phyloP scores from a whole-genome alignment of 495 filamentous ascomycete species.

The Penicillium alfredii region DNA sequence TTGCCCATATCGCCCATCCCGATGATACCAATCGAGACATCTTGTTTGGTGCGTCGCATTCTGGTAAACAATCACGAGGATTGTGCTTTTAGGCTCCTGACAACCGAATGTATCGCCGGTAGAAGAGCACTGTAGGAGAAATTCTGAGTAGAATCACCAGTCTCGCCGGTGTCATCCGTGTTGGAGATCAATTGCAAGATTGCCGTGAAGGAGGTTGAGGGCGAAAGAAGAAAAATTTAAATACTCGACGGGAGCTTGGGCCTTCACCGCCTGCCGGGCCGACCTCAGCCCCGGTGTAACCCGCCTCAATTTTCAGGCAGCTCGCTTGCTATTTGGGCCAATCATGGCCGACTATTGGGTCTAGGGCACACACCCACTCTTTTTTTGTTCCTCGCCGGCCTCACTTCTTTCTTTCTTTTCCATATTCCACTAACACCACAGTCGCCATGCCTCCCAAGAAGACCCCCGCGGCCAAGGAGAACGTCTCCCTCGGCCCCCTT shows the following conservation, averaged over 20 bases:
- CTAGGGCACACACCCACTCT: conserved; percentile 46
- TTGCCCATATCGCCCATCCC: conserved; percentile 99
- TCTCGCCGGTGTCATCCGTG: too few relatives aligned
- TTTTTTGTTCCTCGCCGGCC: conserved; percentile 20
- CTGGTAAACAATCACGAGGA: not conserved
- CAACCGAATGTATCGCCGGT: too few relatives aligned
- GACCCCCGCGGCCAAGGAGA: conserved; percentile 75
- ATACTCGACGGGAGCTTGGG: conserved; percentile 20
- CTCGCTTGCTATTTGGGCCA: conserved; percentile 27
- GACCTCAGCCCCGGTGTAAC: conserved; percentile 19
- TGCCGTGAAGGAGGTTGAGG: not conserved
- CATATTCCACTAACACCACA: conserved; percentile 42
- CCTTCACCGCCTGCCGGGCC: conserved; percentile 32
- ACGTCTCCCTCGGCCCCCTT: conserved; percentile 96
- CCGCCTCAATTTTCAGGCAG: conserved; percentile 26
- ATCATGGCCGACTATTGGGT: conserved; percentile 17
- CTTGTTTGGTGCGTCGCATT: conserved; percentile 50
- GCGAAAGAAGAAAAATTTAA: conserved; percentile 31
- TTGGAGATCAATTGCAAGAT: conserved; percentile 15
- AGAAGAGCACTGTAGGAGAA: too few relatives aligned
- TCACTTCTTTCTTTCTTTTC: conserved; percentile 25
- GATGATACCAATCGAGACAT: conserved; percentile 81
- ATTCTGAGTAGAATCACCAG: too few relatives aligned
- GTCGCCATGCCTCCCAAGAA: conserved; percentile 81
- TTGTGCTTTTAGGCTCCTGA: too few relatives aligned